Conservation (phyloP, 2,329 filamentous ascomycete genomes). For the Pyricularia pennisetigena region DNA sequence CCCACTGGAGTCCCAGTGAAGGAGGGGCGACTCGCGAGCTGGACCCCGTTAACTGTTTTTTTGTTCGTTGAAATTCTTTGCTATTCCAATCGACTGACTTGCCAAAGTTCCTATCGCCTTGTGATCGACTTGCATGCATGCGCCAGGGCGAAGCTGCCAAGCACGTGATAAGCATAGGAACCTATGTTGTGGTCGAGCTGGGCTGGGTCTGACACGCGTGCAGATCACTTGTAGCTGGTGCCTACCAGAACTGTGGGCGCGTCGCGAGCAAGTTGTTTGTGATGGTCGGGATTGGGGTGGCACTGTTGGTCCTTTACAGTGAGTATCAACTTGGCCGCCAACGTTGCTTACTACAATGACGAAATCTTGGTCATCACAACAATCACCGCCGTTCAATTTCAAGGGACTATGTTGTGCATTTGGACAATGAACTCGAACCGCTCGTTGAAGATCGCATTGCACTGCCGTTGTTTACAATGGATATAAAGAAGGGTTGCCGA, state of each 20-base stretch:
- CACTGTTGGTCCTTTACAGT: not conserved
- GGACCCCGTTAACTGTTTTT: not conserved
- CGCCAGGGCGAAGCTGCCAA: not conserved
- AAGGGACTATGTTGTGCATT: not conserved
- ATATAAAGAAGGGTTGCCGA: not conserved
- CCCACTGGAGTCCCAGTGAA: too few relatives aligned
- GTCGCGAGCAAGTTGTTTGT: not conserved
- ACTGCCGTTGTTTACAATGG: not conserved
- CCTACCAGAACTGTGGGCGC: not conserved
- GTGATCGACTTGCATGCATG: too few relatives aligned
- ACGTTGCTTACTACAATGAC: not conserved
- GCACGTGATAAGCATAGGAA: not conserved
- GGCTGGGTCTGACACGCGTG: not conserved
- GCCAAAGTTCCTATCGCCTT: too few relatives aligned
- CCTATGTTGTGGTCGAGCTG: not conserved
- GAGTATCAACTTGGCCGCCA: not conserved
- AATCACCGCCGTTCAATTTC: not conserved
- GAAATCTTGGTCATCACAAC: not conserved
- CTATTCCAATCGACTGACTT: not conserved
- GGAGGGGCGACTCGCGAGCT: too few relatives aligned
- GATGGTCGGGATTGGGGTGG: not conserved
- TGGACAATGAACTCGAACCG: not conserved
- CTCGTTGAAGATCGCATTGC: not conserved
- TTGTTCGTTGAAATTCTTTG: not conserved
- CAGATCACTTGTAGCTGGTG: not conserved